These are phyloP conservation scores for Stephania cephalantha DNA, from an alignment of 164 flowering plant genomes.

Conservation along the genomic window DNA sequence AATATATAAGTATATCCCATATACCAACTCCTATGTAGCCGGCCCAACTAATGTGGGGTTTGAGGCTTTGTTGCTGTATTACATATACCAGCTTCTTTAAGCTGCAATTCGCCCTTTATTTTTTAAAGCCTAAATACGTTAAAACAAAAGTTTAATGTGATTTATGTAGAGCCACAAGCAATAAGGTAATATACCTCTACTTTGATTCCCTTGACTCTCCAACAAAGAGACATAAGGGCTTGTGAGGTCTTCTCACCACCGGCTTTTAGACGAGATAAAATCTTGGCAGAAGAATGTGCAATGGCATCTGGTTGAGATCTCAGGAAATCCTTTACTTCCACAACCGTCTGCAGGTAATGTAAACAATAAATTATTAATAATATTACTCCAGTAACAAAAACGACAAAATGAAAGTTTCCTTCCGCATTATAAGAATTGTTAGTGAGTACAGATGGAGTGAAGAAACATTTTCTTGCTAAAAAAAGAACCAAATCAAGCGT, in stretches of 20 bases:
- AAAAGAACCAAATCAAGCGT: not conserved
- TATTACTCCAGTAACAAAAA: not conserved
- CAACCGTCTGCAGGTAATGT: conserved; percentile 39
- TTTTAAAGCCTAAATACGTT: not conserved
- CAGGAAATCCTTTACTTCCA: conserved; percentile 61
- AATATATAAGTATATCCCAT: not conserved
- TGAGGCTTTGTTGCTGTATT: too few relatives aligned
- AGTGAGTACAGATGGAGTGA: not conserved
- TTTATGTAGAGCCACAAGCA: not conserved
- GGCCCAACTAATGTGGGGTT: too few relatives aligned
- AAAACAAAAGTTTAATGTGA: not conserved
- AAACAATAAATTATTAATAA: not conserved
- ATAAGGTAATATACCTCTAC: conserved; percentile 58
- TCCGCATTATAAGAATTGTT: not conserved
- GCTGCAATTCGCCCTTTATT: not conserved
- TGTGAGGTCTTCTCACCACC: conserved; percentile 72
- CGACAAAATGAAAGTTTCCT: not conserved
- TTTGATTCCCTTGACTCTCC: conserved; percentile 81
- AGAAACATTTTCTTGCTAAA: not conserved
- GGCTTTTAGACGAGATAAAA: conserved; percentile 73
- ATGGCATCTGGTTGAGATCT: conserved; percentile 80
- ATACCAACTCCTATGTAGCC: not conserved
- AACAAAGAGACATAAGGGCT: conserved; percentile 79
- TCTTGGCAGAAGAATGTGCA: conserved; percentile 75
- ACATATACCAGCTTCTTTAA: not conserved